Evolutionary conservation across 495 filamentous ascomycete genomes (phyloP).

Genomic region (Aspergillus hancockii): DNA sequence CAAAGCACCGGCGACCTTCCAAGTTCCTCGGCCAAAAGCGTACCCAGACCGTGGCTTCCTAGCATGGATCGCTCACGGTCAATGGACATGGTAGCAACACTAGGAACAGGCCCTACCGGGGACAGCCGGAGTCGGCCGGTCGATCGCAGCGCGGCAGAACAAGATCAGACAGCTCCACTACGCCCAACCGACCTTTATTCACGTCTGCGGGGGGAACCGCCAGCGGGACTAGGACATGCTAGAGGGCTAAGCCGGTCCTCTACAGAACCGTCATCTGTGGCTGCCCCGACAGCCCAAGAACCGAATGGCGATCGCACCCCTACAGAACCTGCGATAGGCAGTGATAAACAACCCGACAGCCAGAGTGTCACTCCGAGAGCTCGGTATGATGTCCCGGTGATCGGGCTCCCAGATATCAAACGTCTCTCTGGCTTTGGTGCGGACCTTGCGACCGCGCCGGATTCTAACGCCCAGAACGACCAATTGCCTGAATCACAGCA

Average conservation of each 20-base stretch:
- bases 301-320: not conserved
- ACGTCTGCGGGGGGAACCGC: slow-evolving; percentile 58
- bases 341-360: slow-evolving; percentile 2
- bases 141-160: slow-evolving; percentile 23
- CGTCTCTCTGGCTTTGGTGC: slow-evolving; percentile 66
- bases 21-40: slow-evolving; percentile 8
- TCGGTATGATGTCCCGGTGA: slow-evolving; percentile 16
- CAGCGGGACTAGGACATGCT: slow-evolving; percentile 46
- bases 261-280: slow-evolving; percentile 13
- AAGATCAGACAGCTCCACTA: slow-evolving; percentile 53
- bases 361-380: slow-evolving; percentile 11
- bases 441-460: slow-evolving; percentile 31
- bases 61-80: slow-evolving; percentile 44
- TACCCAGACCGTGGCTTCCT: slow-evolving; percentile 24
- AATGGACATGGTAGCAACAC: slow-evolving; percentile 26
- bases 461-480: slow-evolving; percentile 18
- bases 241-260: slow-evolving; percentile 17
- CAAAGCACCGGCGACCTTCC: slow-evolving; percentile 35
- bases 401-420: slow-evolving; percentile 60
- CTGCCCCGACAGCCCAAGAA: slow-evolving; percentile 5
- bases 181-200: slow-evolving; percentile 80
- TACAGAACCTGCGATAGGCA: too few relatives aligned
- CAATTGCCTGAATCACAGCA: slow-evolving; percentile 15
- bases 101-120: slow-evolving; percentile 9
- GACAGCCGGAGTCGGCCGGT: slow-evolving; percentile 54